Percentiles rank a stretch among this genome's conserved stretches.
phyloP scores from a whole-genome alignment of 192 early-diverging fungal species.

The Kappamyces sp. region DNA sequence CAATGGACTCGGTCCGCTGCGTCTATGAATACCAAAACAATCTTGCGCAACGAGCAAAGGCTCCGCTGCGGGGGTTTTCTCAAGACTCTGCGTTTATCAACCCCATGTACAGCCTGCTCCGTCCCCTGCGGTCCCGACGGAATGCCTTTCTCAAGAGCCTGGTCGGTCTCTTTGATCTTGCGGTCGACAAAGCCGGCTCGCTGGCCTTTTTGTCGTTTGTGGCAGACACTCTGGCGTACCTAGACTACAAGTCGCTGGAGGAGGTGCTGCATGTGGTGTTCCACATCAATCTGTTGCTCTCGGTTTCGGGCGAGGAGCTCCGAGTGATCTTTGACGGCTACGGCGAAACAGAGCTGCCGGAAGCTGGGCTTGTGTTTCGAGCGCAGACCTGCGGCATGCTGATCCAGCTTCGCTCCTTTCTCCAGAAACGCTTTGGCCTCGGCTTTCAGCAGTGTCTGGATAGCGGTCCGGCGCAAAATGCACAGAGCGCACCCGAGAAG shows the following conservation, averaged over 20 bases:
- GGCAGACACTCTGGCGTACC: conserved; percentile 72
- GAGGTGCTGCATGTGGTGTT: conserved; percentile 76
- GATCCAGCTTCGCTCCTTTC: background rate
- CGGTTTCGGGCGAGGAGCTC: conserved; percentile 61
- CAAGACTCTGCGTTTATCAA: conserved; percentile 48
- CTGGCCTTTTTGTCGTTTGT: conserved; percentile 63
- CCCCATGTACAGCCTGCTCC: conserved; percentile 63
- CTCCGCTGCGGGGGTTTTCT: background rate
- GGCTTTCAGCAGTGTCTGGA: too few relatives aligned
- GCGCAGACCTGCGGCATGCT: background rate
- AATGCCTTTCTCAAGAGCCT: conserved; percentile 67
- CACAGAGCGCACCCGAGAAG: too few relatives aligned
- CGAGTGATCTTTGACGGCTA: conserved; percentile 30
- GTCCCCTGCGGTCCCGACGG: conserved; percentile 57
- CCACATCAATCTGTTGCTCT: conserved; percentile 65
- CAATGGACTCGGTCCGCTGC: conserved; percentile 67
- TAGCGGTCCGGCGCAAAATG: too few relatives aligned
- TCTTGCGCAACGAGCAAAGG: background rate
- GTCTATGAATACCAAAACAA: conserved; percentile 70
- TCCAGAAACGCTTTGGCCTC: background rate
- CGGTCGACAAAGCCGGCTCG: conserved; percentile 16
- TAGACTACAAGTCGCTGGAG: conserved; percentile 75
- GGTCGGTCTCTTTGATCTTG: conserved; percentile 63
- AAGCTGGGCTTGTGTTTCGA: background rate
- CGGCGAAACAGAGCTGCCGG: conserved; percentile 2